Conservation (phyloP, 148 eudicot genomes). For the Pharnaceum exiguum region DNA sequence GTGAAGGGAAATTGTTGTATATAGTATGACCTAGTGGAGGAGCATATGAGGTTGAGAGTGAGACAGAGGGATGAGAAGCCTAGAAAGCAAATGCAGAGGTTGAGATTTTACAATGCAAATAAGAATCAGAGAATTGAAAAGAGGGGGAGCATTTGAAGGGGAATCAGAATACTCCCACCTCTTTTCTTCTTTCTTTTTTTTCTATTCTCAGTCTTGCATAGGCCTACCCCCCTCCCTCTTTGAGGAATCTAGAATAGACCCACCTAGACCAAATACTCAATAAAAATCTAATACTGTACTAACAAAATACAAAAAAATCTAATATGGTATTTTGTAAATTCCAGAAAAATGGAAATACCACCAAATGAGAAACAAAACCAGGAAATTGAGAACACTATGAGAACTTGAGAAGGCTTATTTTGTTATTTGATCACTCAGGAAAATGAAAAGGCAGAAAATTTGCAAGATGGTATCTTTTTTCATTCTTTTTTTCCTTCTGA, state of each 20-base stretch:
- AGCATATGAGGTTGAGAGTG: conserved; percentile 19
- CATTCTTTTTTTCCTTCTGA: conserved; percentile 3
- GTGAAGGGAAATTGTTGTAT: neutral
- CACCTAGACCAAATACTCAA: conserved; percentile 25
- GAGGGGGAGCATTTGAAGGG: conserved; percentile 36
- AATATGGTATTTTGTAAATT: conserved; percentile 1
- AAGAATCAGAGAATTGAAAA: conserved; percentile 36
- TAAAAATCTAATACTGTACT: conserved; percentile 22
- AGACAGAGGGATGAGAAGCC: conserved; percentile 14
- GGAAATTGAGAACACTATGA: conserved; percentile 24
- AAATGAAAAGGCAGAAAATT: conserved; percentile 9
- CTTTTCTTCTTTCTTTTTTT: neutral
- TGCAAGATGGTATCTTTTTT: neutral
- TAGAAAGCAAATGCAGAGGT: conserved; percentile 38
- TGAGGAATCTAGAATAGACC: conserved; percentile 73
- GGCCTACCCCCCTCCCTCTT: conserved; percentile 28
- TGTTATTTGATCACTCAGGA: too few species aligned
- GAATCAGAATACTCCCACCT: conserved; percentile 60
- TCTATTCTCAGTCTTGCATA: conserved; percentile 15
- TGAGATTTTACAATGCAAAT: conserved; percentile 31
- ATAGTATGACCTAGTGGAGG: conserved; percentile 21
- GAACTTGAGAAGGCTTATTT: too few species aligned
- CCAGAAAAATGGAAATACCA: conserved; percentile 12
- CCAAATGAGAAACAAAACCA: conserved; percentile 10
- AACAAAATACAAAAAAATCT: conserved; percentile 5